These are phyloP conservation scores for Ceratocystis smalleyi DNA, from an alignment of 2,329 filamentous ascomycete genomes.

Conservation along the genomic window DNA sequence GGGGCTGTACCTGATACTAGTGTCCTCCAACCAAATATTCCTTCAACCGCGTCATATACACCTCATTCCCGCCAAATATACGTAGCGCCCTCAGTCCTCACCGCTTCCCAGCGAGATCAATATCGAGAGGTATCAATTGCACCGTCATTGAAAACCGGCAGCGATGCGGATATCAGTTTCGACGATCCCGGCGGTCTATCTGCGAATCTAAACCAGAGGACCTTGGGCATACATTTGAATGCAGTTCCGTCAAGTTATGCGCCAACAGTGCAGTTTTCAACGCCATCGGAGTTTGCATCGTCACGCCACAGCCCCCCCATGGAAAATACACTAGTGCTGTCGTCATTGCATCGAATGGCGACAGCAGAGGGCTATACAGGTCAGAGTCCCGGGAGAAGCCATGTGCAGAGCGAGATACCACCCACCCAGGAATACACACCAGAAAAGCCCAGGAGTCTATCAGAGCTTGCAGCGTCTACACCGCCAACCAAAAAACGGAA, in stretches of 20 bases:
- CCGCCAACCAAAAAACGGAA: neutral
- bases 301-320: neutral
- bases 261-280: neutral
- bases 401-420: neutral
- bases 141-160: neutral
- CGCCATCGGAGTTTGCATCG: slow-evolving; percentile 1
- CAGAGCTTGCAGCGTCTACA: neutral
- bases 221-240: neutral
- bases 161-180: slow-evolving; percentile 1
- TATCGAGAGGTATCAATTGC: slow-evolving; percentile 2
- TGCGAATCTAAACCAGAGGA: neutral
- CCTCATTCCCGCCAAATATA: neutral
- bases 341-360: neutral
- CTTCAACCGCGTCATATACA: slow-evolving; percentile 4
- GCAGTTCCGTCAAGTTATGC: slow-evolving; percentile 3
- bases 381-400: neutral
- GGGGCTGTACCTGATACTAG: neutral
- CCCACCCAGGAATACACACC: neutral
- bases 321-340: neutral
- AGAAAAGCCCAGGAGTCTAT: neutral
- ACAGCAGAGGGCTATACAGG: neutral
- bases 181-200: neutral
- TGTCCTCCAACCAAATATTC: neutral
- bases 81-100: slow-evolving; percentile 4
- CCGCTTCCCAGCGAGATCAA: neutral